Evolutionary conservation across 495 filamentous ascomycete species (phyloP).

Genomic region (Astrothelium macrocarpum): DNA sequence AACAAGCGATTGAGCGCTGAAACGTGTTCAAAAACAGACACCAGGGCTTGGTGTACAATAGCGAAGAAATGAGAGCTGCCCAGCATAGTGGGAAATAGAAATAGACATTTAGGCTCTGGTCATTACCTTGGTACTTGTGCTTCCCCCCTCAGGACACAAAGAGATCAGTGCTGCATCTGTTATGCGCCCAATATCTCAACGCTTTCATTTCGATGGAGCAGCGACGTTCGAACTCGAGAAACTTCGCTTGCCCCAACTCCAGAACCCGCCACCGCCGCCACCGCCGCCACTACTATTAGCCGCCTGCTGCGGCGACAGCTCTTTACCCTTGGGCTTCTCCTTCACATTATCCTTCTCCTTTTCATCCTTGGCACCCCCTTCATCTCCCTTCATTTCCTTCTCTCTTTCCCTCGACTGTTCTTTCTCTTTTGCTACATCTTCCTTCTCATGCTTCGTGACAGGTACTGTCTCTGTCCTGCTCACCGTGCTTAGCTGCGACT

Average conservation of each 20-base stretch:
- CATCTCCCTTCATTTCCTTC: neutral
- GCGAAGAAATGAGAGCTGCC: neutral
- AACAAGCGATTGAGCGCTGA: neutral
- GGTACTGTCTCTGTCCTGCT: neutral
- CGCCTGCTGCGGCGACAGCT: neutral
- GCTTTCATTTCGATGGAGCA: neutral
- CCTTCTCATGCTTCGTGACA: neutral
- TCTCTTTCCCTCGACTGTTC: neutral
- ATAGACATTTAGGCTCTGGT: neutral
- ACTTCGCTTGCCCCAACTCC: constrained; percentile 13
- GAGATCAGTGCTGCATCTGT: too few species aligned
- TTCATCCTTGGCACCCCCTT: constrained; percentile 1
- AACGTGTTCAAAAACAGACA: neutral
- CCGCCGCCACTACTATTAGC: constrained; percentile 4
- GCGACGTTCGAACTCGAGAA: neutral
- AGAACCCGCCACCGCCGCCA: constrained; percentile 17
- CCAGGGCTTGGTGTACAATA: neutral
- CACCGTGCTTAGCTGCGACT: neutral
- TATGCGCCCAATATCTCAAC: too few species aligned
- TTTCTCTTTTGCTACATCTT: constrained; percentile 7
- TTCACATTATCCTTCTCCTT: constrained; percentile 2
- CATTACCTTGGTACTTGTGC: neutral
- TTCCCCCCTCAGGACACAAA: neutral
- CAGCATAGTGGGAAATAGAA: constrained; percentile 4
- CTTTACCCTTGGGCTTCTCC: neutral